Conservation (phyloP, 768 basidiomycete genomes). For the Tephrocybe rancida region DNA sequence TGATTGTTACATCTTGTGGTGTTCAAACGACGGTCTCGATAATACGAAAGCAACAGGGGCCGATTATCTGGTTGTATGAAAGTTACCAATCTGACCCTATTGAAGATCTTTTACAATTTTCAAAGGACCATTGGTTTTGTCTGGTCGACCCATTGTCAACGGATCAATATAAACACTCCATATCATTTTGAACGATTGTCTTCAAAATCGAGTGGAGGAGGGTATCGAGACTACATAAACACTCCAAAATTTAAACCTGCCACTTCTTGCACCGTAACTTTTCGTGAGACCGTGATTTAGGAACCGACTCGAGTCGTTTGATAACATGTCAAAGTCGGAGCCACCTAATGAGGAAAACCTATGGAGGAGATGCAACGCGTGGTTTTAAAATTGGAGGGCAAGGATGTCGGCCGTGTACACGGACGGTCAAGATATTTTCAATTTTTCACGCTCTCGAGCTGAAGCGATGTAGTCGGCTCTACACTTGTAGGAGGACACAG, state of each 20-base stretch:
- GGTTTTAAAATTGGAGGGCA: constrained; percentile 9
- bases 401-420: constrained; percentile 15
- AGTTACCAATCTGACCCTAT: no score
- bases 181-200: no score
- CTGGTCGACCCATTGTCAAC: constrained; percentile 18
- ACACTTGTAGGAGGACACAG: no score
- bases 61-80: no score
- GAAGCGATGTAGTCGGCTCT: no score
- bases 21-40: no score
- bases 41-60: no score
- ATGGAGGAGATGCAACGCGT: constrained; percentile 18
- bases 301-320: background rate
- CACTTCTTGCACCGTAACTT: constrained; percentile 8
- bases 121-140: constrained; percentile 7
- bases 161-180: constrained; percentile 12
- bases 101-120: background rate
- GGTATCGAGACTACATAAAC: no score
- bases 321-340: background rate
- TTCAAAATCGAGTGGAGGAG: no score
- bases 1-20: no score
- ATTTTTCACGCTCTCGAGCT: no score
- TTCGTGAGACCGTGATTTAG: background rate
- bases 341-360: constrained; percentile 12
- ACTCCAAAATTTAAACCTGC: no score
- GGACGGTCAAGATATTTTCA: constrained; percentile 8